Conservation (phyloP, 2,329 filamentous ascomycete species). For the Chaetomium sp. region DNA sequence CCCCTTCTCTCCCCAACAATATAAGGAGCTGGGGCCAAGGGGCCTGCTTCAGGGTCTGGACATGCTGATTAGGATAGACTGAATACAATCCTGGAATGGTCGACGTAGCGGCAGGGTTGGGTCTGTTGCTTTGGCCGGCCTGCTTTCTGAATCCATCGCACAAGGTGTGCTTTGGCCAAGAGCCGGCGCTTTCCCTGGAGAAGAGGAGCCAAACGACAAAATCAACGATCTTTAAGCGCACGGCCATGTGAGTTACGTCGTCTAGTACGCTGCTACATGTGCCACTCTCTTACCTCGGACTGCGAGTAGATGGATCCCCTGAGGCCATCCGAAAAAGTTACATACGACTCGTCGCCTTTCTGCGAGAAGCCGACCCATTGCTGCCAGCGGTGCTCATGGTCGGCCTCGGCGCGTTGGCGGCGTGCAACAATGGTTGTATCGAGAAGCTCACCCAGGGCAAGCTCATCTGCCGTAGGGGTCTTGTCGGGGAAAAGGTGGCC, state of each 20-base stretch:
- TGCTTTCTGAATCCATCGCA: constrained; percentile 76
- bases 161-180: constrained; percentile 71
- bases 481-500: constrained; percentile 26
- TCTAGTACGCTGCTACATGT: neutral
- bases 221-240: constrained; percentile 64
- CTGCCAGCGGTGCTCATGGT: constrained; percentile 49
- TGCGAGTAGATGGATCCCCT: constrained; percentile 56
- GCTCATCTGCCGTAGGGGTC: constrained; percentile 41
- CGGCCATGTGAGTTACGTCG: constrained; percentile 10
- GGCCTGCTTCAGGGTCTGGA: constrained; percentile 64
- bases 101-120: constrained; percentile 32
- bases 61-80: constrained; percentile 69
- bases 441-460: constrained; percentile 59
- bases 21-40: constrained; percentile 77
- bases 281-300: constrained; percentile 58
- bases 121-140: constrained; percentile 23
- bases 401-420: constrained; percentile 34
- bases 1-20: constrained; percentile 73
- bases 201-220: constrained; percentile 80
- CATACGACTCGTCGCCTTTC: constrained; percentile 58
- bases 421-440: constrained; percentile 70
- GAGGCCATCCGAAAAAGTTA: constrained; percentile 54
- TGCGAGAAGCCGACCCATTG: constrained; percentile 66
- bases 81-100: constrained; percentile 68
- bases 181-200: constrained; percentile 50